Evolutionary conservation across 1,284 basidiomycete genomes (phyloP).

Genomic region (Uromyces viciae-fabae): DNA sequence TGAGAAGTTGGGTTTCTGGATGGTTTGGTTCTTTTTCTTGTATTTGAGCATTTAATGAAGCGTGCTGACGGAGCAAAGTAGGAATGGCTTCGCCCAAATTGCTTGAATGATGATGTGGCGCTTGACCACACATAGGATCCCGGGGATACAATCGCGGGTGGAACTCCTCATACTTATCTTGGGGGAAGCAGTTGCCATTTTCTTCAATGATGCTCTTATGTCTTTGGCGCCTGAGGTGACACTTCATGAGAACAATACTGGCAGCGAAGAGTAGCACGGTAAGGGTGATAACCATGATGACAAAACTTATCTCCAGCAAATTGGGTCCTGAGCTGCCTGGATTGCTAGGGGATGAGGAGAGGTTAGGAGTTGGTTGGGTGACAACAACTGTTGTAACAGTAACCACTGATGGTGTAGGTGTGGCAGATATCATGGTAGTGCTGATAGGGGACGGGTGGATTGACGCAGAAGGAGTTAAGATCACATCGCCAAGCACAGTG

Average conservation of each 20-base stretch:
- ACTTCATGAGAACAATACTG: slow-evolving; percentile 12
- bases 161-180: slow-evolving; percentile 21
- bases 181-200: neutral
- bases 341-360: neutral
- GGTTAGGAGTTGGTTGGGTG: neutral
- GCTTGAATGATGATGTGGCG: neutral
- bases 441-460: neutral
- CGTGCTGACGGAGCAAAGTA: neutral
- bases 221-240: slow-evolving; percentile 21
- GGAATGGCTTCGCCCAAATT: neutral
- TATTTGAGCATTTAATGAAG: neutral
- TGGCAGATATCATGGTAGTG: neutral
- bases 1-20: neutral
- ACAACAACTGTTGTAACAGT: slow-evolving; percentile 26
- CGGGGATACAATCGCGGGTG: slow-evolving; percentile 19
- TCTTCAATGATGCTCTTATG: no score
- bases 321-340: neutral
- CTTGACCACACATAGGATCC: slow-evolving; percentile 1
- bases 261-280: slow-evolving; percentile 18
- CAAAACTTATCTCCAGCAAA: slow-evolving; percentile 16
- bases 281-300: slow-evolving; percentile 16
- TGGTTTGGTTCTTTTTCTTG: slow-evolving; percentile 15
- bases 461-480: no score
- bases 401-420: neutral
- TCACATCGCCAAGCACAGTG: slow-evolving; percentile 19